Evolutionary conservation across 2,329 filamentous ascomycete species (phyloP).

Genomic region (Coleophoma cylindrospora): DNA sequence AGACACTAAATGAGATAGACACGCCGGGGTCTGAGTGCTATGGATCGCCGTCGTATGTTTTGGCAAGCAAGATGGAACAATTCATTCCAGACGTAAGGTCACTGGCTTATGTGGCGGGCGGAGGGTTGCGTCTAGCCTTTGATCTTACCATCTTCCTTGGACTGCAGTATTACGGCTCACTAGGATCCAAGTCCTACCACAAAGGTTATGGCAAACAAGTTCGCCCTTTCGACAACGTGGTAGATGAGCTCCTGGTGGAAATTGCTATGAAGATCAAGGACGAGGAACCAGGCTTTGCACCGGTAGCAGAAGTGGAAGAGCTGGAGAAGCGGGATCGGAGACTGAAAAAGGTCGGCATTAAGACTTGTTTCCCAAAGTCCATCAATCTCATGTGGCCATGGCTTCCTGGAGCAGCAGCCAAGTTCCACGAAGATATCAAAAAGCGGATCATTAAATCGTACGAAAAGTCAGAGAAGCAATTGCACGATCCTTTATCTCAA

Average conservation of each 20-base stretch:
- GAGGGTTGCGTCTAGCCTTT: background rate
- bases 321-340: background rate
- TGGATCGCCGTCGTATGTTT: background rate
- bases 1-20: background rate
- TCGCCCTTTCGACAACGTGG: background rate
- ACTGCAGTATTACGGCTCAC: background rate
- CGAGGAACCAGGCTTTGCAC: background rate
- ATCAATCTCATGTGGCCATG: background rate
- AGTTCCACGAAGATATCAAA: background rate
- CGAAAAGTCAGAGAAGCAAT: background rate
- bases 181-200: background rate
- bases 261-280: background rate
- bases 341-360: background rate
- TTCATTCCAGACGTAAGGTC: background rate
- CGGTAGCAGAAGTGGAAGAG: background rate
- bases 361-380: background rate
- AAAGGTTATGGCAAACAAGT: background rate
- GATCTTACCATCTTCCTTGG: background rate
- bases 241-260: background rate
- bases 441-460: background rate
- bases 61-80: background rate
- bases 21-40: background rate
- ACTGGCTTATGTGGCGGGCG: background rate
- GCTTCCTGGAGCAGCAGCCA: background rate
- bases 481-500: constrained; percentile 1